Conservation (phyloP, 306 rosid species). For the Morella rubra region DNA sequence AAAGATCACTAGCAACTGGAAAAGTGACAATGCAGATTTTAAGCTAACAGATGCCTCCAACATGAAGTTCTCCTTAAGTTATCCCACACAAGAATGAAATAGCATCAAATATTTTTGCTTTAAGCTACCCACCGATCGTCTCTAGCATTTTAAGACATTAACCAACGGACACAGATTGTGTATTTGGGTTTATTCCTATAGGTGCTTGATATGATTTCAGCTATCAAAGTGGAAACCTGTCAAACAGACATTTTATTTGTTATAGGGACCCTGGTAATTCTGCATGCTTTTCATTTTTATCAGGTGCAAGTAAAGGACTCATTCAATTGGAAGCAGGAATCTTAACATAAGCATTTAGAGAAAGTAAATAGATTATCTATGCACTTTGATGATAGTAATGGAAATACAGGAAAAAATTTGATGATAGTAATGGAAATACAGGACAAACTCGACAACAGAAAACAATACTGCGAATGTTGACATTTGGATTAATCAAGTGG, state of each 20-base stretch:
- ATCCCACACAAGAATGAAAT: slow-evolving; percentile 12
- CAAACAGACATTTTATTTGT: background rate
- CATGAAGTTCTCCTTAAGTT: slow-evolving; percentile 11
- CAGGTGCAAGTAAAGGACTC: background rate
- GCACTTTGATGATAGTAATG: background rate
- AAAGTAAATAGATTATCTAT: background rate
- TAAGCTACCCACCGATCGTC: background rate
- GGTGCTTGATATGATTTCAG: background rate
- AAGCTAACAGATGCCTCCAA: slow-evolving; percentile 1
- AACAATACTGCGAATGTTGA: background rate
- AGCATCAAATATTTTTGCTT: background rate
- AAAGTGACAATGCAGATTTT: slow-evolving; percentile 5
- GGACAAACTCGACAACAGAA: background rate
- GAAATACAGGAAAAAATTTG: background rate
- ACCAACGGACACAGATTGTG: background rate
- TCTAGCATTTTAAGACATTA: background rate
- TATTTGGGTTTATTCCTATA: background rate
- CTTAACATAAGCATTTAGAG: background rate
- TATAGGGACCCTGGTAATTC: slow-evolving; percentile 9
- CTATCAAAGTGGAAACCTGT: background rate
- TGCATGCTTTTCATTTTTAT: background rate
- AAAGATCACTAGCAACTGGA: slow-evolving; percentile 4
- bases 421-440: background rate
- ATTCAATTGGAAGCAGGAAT: slow-evolving; percentile 4
- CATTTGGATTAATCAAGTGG: background rate